Evolutionary conservation across 352 stramenopile genomes (phyloP).

Genomic region (Aphanomyces cochlioides): DNA sequence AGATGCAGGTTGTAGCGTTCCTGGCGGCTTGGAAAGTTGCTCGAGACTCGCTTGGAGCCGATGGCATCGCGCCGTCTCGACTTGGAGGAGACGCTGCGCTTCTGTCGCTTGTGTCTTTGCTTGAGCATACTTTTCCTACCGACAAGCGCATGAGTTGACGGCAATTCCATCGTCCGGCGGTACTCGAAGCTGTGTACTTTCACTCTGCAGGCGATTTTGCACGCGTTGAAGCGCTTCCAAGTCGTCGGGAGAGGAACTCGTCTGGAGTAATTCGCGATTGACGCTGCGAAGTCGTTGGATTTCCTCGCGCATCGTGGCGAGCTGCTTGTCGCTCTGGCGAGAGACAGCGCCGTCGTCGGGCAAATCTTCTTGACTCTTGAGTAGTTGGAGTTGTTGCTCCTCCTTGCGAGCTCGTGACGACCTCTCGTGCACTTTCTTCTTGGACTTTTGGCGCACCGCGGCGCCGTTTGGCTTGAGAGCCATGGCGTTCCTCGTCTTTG

Average conservation of each 20-base stretch:
- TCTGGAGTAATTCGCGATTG: not conserved
- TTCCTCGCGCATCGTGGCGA: conserved; percentile 5
- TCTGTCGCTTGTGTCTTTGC: not conserved
- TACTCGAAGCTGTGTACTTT: not conserved
- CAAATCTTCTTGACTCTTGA: too few species aligned
- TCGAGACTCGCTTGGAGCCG: too few species aligned
- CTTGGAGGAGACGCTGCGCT: not conserved
- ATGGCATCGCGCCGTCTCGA: too few species aligned
- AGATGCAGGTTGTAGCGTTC: too few species aligned
- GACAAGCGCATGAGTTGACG: too few species aligned
- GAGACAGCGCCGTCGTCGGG: not conserved
- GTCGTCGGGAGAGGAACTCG: not conserved
- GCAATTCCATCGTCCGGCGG: not conserved
- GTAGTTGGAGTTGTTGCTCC: too few species aligned
- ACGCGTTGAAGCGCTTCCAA: not conserved
- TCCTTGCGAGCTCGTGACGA: too few species aligned
- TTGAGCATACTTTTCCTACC: not conserved
- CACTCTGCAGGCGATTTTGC: not conserved
- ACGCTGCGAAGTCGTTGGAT: conserved; percentile 2
- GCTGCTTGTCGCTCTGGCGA: conserved; percentile 1
- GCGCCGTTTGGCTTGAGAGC: too few species aligned
- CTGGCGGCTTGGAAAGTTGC: too few species aligned
- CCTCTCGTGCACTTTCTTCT: too few species aligned
- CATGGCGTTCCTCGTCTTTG: too few species aligned
- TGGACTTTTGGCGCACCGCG: too few species aligned